These are phyloP conservation scores for Durio zibethinus DNA, from an alignment of 345 rosid species.

Conservation along the genomic window DNA sequence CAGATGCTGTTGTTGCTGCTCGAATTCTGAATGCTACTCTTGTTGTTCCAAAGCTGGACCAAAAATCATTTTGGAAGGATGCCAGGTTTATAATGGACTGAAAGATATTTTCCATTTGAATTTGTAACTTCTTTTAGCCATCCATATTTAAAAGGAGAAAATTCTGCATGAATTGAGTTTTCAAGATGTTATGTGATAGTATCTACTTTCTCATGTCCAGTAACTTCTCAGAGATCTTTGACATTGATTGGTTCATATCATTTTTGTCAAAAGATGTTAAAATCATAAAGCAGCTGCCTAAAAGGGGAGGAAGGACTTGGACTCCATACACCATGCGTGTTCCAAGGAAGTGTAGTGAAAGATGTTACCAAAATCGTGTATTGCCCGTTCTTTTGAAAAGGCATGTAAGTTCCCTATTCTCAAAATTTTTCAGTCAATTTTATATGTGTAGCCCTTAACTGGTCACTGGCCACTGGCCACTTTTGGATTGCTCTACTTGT, in stretches of 20 bases:
- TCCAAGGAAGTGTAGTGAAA: constrained; percentile 91
- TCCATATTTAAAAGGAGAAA: not conserved
- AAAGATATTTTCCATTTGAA: not conserved
- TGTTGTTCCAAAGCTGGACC: constrained; percentile 92
- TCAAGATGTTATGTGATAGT: constrained; percentile 12
- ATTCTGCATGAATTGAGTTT: not conserved
- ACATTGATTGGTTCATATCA: constrained; percentile 75
- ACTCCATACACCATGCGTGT: constrained; percentile 71
- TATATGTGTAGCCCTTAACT: not conserved
- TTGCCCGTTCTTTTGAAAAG: constrained; percentile 94
- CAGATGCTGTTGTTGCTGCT: constrained; percentile 99
- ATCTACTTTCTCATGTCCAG: constrained; percentile 37
- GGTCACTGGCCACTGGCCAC: not conserved
- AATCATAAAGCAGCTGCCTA: constrained; percentile 81
- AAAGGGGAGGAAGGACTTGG: constrained; percentile 61
- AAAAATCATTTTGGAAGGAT: constrained; percentile 97
- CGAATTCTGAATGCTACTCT: constrained; percentile 94
- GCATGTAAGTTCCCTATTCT: constrained; percentile 85
- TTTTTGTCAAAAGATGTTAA: constrained; percentile 80
- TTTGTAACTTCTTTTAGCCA: not conserved
- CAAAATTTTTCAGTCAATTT: constrained; percentile 18
- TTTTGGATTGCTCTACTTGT: not conserved
- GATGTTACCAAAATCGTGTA: constrained; percentile 78
- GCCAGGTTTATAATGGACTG: constrained; percentile 56
- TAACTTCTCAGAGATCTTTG: constrained; percentile 82